Evolutionary conservation across 192 early-diverging fungal species (phyloP).

Genomic region (Backusella tarrabulga): DNA sequence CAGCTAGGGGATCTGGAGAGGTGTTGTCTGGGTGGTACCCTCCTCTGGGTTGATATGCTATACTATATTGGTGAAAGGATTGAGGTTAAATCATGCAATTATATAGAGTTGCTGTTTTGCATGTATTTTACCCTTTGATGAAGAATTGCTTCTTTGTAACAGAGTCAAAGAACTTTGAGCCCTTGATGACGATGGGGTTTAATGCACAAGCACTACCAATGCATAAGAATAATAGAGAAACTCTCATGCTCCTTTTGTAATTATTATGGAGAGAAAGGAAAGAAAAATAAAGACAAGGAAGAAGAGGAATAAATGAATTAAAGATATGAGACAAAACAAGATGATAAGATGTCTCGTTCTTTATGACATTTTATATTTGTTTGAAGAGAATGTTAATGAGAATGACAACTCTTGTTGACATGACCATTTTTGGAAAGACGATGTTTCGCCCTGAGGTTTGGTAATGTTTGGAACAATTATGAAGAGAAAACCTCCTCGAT

Average conservation of each 20-base stretch:
- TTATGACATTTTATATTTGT: not conserved
- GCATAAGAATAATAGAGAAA: conserved; percentile 3
- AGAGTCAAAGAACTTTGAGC: conserved; percentile 69
- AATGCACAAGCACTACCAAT: conserved; percentile 25
- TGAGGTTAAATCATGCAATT: not conserved
- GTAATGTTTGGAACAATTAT: conserved; percentile 4
- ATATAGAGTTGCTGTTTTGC: not conserved
- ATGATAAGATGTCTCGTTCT: not conserved
- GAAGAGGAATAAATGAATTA: not conserved
- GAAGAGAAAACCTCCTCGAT: not conserved
- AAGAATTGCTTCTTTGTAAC: conserved; percentile 75
- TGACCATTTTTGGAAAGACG: not conserved
- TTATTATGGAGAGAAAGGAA: not conserved
- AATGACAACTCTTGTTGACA: conserved; percentile 6
- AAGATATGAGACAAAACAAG: not conserved
- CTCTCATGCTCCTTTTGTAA: not conserved
- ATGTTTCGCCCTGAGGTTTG: conserved; percentile 7
- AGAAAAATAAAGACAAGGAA: not conserved
- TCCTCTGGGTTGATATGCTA: conserved; percentile 70
- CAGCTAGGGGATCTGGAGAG: conserved; percentile 58
- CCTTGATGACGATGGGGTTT: conserved; percentile 66
- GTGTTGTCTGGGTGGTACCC: conserved; percentile 31
- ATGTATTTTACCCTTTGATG: conserved; percentile 55
- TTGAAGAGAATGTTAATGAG: conserved; percentile 7
- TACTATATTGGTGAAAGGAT: conserved; percentile 13